These are phyloP conservation scores for Zelonia costaricensis DNA, from an alignment of 208 protist species.

Conservation along the genomic window DNA sequence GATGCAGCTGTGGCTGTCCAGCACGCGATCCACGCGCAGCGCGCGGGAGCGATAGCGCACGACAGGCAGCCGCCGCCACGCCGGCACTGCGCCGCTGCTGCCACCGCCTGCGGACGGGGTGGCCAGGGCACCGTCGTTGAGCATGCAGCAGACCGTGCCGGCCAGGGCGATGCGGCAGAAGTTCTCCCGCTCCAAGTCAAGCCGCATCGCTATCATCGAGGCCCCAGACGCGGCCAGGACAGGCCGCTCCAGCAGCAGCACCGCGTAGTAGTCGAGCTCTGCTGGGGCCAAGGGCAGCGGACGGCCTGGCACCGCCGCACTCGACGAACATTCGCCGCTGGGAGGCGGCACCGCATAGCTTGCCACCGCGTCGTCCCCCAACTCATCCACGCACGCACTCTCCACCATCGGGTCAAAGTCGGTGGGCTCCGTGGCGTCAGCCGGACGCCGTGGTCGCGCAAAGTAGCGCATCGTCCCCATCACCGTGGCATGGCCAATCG, in stretches of 20 bases:
- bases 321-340: too few species aligned
- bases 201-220: conserved; percentile 64
- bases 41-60: conserved; percentile 48
- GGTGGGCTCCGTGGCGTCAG: not conserved
- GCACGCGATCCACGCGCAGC: conserved; percentile 63
- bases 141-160: conserved; percentile 40
- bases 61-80: conserved; percentile 58
- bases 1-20: conserved; percentile 72
- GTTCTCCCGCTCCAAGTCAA: conserved; percentile 71
- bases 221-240: conserved; percentile 34
- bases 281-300: conserved; percentile 25
- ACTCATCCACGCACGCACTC: conserved; percentile 48
- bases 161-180: conserved; percentile 77
- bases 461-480: conserved; percentile 89
- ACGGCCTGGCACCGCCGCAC: conserved; percentile 9
- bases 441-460: conserved; percentile 11
- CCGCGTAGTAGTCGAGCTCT: conserved; percentile 47
- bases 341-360: too few species aligned
- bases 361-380: conserved; percentile 33
- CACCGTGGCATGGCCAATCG: conserved; percentile 84
- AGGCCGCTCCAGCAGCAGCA: conserved; percentile 62
- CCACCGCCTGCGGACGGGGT: not conserved
- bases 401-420: conserved; percentile 30
- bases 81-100: not conserved
- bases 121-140: conserved; percentile 6